Base-by-base conservation (phyloP, 1,139 yeast species). In the Candida sp. region DNA sequence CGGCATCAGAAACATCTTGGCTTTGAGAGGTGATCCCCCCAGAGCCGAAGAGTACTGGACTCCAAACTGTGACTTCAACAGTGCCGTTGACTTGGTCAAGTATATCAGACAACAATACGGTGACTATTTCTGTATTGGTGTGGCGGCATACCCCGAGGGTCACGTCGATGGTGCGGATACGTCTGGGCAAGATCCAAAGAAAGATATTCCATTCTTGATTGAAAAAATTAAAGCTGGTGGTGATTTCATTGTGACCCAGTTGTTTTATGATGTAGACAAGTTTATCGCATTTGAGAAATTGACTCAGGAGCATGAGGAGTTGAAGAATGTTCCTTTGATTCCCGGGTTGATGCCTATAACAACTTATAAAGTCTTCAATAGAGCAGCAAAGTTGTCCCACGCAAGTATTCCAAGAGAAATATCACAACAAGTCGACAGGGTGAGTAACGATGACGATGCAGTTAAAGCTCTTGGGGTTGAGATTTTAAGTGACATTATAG, bases 311-410 rank as follows among this genome's bases (percentile, higher is more conserved):
- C 59, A 70, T 43, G 72, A 78, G 1, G 75, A 75, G 34, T 70
- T 77, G 51, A 64, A 66, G 46, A 62, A 72, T 48, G 71, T 88
- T 39, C 83, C 89, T 8, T 73, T 94, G 42, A 81, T 94, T 47
- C 99, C 99, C 0, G 99, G 99, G 1, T 75, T 94, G 58, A 89
- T 94, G 96, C 99, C 99, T n/a, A 86, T 96, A 37, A 92, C 93
- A 61, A 93, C 97, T 3, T 92, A 85, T 67, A 84, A 85, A 58
- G 85, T 93, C 44, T 92, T 94, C 63, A 83, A 88, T 53, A 83
- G 99, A 63, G 96, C 98, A 22, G 85, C 98, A 11, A 90, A 89
- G 63, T 75, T 96, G 51, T 88, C 97, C 25, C 96, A 92, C 70
- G 98, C 98, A 2, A 79, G 88, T 2, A 86, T 94, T 52, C 99